Conservation (phyloP, 305 asterid genomes). For the Withania somnifera region DNA sequence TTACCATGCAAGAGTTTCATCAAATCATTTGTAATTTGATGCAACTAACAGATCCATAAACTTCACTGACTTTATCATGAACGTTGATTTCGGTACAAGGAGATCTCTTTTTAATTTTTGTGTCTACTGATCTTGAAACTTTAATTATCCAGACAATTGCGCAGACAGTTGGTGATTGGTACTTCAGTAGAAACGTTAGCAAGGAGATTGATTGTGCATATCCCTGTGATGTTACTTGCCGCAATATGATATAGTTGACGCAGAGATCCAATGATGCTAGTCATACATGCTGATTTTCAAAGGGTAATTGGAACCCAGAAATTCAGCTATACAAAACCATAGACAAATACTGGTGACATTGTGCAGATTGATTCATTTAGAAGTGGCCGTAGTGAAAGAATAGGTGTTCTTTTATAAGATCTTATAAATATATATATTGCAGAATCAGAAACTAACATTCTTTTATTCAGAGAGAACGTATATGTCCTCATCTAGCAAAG, state of each 20-base stretch:
- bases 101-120: not conserved
- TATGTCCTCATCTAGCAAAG: not conserved
- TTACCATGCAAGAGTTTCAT: not conserved
- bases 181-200: constrained; percentile 52
- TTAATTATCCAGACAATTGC: constrained; percentile 51
- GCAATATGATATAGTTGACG: constrained; percentile 29
- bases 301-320: constrained; percentile 2
- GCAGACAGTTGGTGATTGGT: constrained; percentile 92
- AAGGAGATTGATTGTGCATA: constrained; percentile 78
- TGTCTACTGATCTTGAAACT: not conserved
- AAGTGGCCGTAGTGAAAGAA: not conserved
- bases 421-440: not conserved
- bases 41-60: not conserved
- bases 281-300: not conserved
- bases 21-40: not conserved
- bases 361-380: not conserved
- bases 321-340: not conserved
- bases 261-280: not conserved
- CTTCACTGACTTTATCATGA: no score
- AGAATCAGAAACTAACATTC: not conserved
- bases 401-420: not conserved
- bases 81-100: no score
- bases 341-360: not conserved
- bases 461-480: not conserved
- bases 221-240: constrained; percentile 72